Evolutionary conservation across 176 grass and related monocot species (phyloP).

Genomic region (Paspalum vaginatum): DNA sequence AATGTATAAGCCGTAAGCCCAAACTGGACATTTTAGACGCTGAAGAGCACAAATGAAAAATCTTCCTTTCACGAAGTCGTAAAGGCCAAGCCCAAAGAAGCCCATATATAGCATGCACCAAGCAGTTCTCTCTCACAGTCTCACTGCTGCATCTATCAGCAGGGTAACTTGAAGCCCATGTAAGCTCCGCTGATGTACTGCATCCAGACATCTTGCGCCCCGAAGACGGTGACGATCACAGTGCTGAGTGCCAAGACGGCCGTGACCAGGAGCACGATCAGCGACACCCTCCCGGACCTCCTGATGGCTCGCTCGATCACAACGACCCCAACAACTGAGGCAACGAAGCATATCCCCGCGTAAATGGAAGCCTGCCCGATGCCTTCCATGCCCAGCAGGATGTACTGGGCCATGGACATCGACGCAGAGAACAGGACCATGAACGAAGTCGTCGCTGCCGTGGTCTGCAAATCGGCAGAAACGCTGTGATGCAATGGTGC

Average conservation of each 20-base stretch:
- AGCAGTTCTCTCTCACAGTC: neutral
- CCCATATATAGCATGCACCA: neutral
- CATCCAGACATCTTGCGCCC: constrained; percentile 64
- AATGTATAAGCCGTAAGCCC: neutral
- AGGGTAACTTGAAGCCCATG: constrained; percentile 81
- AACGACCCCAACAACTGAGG: constrained; percentile 47
- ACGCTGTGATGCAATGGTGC: too few relatives aligned
- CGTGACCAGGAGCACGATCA: constrained; percentile 65
- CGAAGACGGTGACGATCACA: constrained; percentile 52
- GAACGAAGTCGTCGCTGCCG: constrained; percentile 66
- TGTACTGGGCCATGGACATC: constrained; percentile 88
- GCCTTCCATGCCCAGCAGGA: constrained; percentile 64
- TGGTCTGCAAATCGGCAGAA: constrained; percentile 42
- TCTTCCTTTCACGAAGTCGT: neutral
- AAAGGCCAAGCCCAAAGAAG: constrained; percentile 3
- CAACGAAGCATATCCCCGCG: constrained; percentile 60
- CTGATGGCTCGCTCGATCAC: constrained; percentile 49
- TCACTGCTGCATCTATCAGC: constrained; percentile 37
- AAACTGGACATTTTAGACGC: neutral
- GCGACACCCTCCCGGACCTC: constrained; percentile 63
- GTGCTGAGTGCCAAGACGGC: constrained; percentile 76
- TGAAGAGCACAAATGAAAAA: neutral
- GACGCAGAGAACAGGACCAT: constrained; percentile 82
- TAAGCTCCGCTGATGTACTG: constrained; percentile 57
- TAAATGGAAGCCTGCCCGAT: constrained; percentile 57